Evolutionary conservation across 169 alveolate species (phyloP), one percentile per base, ranked within the genome.

Genomic region (Plasmodium malariae): DNA sequence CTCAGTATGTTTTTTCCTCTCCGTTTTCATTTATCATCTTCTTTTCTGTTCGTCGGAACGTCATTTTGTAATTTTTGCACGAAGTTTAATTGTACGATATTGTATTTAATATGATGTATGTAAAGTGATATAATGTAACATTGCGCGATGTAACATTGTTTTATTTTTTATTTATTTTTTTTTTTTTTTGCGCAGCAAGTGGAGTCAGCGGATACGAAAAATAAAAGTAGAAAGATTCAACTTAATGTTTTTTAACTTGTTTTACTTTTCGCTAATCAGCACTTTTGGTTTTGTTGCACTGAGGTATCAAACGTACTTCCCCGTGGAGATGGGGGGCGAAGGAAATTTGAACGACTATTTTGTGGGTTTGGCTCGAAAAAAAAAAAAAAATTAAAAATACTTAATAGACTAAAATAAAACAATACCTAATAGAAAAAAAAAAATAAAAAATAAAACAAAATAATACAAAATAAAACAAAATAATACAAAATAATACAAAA

Each of bases 181-280:
- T 49, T 19, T 65, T 26, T 90, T 92, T 72, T 92, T 93, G 59
- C 92, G 94, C 32, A 96, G 96, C n/a, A 98, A 97, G 85, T 88
- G 95, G 49, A 97, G 96, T 19, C 98, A 98, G 2, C 96, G 96
- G 86, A 93, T 97, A 26, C 91, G 96, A 40, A 96, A 96, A 98
- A 95, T 94, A 65, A 96, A 96, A 88, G 92, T 97, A 93, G 97
- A 40, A 34, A 26, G 89, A 37, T 78, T 78, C 24, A 78, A 78
- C 45, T 34, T 78, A 34, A 78, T 78, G 89, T 78, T 78, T 48
- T 78, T 78, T 36, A 78, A 78, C 11, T 43, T 78, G 43, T 62
- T 78, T 62, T 78, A 78, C 40, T 78, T 78, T 54, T 62, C 89
- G 12, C 55, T 78, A 11, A 63, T 78, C 11, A 78, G 89, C 12